Conservation (phyloP, 2,329 filamentous ascomycete species). For the Gnomoniopsis smithogilvyi region DNA sequence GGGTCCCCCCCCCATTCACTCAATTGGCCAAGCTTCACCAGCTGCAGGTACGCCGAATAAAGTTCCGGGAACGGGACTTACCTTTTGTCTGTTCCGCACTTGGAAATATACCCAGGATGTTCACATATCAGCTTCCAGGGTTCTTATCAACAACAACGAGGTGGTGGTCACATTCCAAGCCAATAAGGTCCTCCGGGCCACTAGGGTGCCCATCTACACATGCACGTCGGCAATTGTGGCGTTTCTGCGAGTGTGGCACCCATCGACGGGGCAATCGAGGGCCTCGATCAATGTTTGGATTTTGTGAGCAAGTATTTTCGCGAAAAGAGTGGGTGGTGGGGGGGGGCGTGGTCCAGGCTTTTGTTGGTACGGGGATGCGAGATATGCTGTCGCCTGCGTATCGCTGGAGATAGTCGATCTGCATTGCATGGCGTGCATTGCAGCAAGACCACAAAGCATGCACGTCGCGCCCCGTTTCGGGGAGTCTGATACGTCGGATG, state of each 20-base stretch:
- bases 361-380: not conserved
- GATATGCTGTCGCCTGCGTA: not conserved
- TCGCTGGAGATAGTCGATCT: not conserved
- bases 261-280: not conserved
- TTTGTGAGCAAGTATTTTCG: not conserved
- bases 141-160: not conserved
- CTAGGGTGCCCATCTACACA: not conserved
- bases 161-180: not conserved
- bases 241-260: not conserved
- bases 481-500: not conserved
- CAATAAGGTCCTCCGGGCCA: not conserved
- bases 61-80: not conserved
- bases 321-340: not conserved
- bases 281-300: not conserved
- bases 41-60: conserved; percentile 18
- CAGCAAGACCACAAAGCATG: not conserved
- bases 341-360: not conserved
- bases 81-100: not conserved
- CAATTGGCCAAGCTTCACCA: not conserved
- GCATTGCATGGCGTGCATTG: not conserved
- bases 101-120: too few species aligned
- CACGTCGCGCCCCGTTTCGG: not conserved
- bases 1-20: too few species aligned
- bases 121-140: not conserved
- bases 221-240: not conserved